These are phyloP conservation scores for Recurvomyces mirabilis DNA, from an alignment of 495 filamentous ascomycete species.

Conservation along the genomic window DNA sequence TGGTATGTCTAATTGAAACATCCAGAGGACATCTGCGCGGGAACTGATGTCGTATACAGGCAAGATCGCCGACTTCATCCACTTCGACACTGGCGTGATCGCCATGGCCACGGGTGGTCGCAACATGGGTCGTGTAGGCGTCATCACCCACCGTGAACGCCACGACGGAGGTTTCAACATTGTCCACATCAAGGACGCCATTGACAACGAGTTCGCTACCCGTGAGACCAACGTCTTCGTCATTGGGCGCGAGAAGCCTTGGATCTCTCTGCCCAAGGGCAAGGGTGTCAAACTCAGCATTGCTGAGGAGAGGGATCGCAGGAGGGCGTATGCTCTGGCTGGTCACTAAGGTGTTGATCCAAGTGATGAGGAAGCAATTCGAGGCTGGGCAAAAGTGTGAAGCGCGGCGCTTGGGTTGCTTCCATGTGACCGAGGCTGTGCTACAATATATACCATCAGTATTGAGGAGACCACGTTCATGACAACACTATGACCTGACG, in stretches of 20 bases:
- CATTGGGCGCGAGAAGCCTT: slow-evolving; percentile 94
- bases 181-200: slow-evolving; percentile 97
- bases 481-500: no score
- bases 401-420: no score
- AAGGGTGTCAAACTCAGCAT: slow-evolving; percentile 99
- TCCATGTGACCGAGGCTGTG: no score
- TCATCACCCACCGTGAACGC: slow-evolving; percentile 98
- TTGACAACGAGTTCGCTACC: slow-evolving; percentile 98
- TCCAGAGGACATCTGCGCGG: background rate
- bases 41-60: slow-evolving; percentile 7
- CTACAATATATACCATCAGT: no score
- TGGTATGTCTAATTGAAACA: slow-evolving; percentile 35
- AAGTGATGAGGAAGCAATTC: no score
- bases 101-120: slow-evolving; percentile 97
- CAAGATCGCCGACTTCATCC: slow-evolving; percentile 91
- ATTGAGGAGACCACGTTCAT: no score
- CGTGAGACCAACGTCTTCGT: slow-evolving; percentile 98
- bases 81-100: slow-evolving; percentile 94
- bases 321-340: slow-evolving; percentile 67
- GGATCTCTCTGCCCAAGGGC: slow-evolving; percentile 98
- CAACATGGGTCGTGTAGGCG: slow-evolving; percentile 99
- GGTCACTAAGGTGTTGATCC: slow-evolving; percentile 50
- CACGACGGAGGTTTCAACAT: slow-evolving; percentile 99
- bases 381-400: no score
- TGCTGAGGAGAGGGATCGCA: slow-evolving; percentile 94